phyloP scores from a whole-genome alignment of 2,329 filamentous ascomycete genomes.

The Arthrobotrys sphaeroides region DNA sequence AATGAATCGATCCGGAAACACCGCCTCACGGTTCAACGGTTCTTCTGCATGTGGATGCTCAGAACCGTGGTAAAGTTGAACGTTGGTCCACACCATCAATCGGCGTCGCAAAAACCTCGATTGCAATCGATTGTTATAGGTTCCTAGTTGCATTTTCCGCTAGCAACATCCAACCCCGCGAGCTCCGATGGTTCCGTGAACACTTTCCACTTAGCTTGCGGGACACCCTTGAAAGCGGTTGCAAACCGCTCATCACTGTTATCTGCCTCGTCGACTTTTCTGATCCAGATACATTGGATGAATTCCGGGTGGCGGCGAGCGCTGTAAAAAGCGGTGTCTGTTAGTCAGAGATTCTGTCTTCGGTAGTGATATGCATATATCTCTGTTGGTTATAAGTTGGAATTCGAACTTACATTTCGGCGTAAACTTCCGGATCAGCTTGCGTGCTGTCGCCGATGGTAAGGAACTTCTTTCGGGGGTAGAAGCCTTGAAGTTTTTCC shows the following conservation, averaged over 20 bases:
- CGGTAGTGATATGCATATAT: too few relatives aligned
- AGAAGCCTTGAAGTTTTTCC: constrained; percentile 78
- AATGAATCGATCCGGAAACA: not conserved
- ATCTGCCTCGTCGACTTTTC: constrained; percentile 56
- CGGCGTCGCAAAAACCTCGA: not conserved
- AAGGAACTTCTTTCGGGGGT: constrained; percentile 81
- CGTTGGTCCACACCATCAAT: not conserved
- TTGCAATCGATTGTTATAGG: not conserved
- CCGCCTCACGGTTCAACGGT: not conserved
- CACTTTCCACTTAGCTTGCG: constrained; percentile 76
- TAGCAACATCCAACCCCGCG: constrained; percentile 23
- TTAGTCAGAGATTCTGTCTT: constrained; percentile 8
- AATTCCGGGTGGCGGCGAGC: constrained; percentile 69
- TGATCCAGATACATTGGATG: constrained; percentile 75
- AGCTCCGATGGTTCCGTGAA: constrained; percentile 78
- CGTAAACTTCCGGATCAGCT: constrained; percentile 89
- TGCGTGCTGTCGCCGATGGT: constrained; percentile 91
- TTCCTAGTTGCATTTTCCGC: constrained; percentile 42
- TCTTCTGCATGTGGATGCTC: not conserved
- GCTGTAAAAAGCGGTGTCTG: constrained; percentile 62
- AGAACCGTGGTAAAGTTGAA: too few relatives aligned
- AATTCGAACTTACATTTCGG: constrained; percentile 71
- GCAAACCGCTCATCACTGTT: constrained; percentile 73
- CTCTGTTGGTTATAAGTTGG: not conserved
- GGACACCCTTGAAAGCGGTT: constrained; percentile 80